Evolutionary conservation across 2,329 filamentous ascomycete genomes (phyloP).

Genomic region (Huntiella moniliformis): DNA sequence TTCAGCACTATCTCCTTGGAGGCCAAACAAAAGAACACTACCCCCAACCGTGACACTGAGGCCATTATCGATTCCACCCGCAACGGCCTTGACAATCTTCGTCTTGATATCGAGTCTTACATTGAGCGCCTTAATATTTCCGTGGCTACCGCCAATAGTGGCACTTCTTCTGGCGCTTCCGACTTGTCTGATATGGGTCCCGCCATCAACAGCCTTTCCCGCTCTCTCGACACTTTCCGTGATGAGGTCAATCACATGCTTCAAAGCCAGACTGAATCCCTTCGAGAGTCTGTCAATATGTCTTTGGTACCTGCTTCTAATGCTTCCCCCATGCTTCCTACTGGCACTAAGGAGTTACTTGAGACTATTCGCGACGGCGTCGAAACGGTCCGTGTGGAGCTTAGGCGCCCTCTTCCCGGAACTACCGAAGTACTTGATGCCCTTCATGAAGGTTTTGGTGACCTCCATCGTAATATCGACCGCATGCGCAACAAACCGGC

Average conservation of each 20-base stretch:
- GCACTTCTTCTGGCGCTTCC: conserved; percentile 29
- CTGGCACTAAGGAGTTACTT: conserved; percentile 41
- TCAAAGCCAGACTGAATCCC: conserved; percentile 63
- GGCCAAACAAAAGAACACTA: conserved; percentile 59
- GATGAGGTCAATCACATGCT: conserved; percentile 52
- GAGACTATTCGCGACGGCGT: conserved; percentile 54
- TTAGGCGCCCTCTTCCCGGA: conserved; percentile 47
- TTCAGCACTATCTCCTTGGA: conserved; percentile 42
- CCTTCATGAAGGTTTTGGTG: conserved; percentile 69
- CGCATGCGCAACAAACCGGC: conserved; percentile 57
- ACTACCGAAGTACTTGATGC: conserved; percentile 80
- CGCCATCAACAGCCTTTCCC: conserved; percentile 29
- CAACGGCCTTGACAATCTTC: conserved; percentile 67
- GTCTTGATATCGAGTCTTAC: conserved; percentile 63
- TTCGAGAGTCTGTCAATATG: conserved; percentile 59
- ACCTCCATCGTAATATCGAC: conserved; percentile 60
- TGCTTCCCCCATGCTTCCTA: conserved; percentile 1
- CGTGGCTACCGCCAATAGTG: conserved; percentile 16
- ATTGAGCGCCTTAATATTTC: conserved; percentile 47
- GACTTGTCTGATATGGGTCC: conserved; percentile 52
- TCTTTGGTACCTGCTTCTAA: conserved; percentile 43
- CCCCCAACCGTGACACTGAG: conserved; percentile 65
- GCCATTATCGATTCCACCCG: conserved; percentile 77
- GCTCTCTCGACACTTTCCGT: conserved; percentile 45
- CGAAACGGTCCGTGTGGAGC: conserved; percentile 54